These are phyloP conservation scores for Sideroxylon spinosum DNA, from an alignment of 179 eudicot species.

Conservation along the genomic window DNA sequence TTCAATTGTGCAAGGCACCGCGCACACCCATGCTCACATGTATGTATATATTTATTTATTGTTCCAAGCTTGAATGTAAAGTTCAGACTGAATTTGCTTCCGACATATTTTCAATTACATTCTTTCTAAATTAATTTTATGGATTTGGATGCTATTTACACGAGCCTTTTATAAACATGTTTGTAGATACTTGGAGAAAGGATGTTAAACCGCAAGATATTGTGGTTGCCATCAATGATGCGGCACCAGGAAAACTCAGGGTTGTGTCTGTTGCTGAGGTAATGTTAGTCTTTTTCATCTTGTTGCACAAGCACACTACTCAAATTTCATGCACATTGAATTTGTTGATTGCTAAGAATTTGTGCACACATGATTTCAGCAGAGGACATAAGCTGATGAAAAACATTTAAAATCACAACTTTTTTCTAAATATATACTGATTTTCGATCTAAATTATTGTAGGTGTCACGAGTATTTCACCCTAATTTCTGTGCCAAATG, in stretches of 20 bases:
- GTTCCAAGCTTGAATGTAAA: neutral
- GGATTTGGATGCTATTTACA: neutral
- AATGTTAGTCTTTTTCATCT: slow-evolving; percentile 11
- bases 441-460: slow-evolving; percentile 15
- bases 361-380: neutral
- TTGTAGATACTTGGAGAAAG: slow-evolving; percentile 89
- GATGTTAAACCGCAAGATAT: slow-evolving; percentile 67
- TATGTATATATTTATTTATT: neutral
- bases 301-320: neutral
- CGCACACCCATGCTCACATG: neutral
- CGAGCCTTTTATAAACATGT: neutral
- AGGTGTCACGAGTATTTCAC: slow-evolving; percentile 92
- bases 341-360: neutral
- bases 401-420: neutral
- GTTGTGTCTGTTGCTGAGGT: slow-evolving; percentile 66
- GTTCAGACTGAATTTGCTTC: neutral
- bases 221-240: slow-evolving; percentile 49
- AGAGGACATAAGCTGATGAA: neutral
- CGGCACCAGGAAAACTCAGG: slow-evolving; percentile 65
- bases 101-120: no score
- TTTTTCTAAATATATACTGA: neutral
- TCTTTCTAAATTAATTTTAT: neutral
- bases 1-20: neutral
- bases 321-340: neutral
- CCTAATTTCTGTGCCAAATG: slow-evolving; percentile 94